Evolutionary conservation across 129 eudicot species (phyloP).

Genomic region (Tagetes erecta): DNA sequence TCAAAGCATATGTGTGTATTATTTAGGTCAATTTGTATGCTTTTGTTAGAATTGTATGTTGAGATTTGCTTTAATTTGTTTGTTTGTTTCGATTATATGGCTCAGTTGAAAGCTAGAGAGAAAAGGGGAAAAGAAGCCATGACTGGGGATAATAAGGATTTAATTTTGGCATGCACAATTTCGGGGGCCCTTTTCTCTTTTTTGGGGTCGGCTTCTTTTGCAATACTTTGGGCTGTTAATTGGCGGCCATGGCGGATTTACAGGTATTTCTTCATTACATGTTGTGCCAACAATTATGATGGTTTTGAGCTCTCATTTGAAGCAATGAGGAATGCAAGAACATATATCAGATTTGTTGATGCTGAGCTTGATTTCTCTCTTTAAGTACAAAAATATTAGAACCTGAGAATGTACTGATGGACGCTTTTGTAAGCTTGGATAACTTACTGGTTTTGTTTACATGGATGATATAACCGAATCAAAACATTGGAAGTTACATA

Average conservation of each 20-base stretch:
- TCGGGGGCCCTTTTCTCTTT: slow-evolving; percentile 78
- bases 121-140: slow-evolving; percentile 46
- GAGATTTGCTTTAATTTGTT: not conserved
- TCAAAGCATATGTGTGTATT: not conserved
- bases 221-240: slow-evolving; percentile 93
- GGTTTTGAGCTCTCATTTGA: not conserved
- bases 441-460: not conserved
- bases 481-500: not conserved
- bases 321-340: no score
- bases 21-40: slow-evolving; percentile 15
- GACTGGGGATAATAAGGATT: slow-evolving; percentile 59
- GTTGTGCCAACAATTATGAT: not conserved
- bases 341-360: not conserved
- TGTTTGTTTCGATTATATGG: slow-evolving; percentile 13
- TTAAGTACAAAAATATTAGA: not conserved
- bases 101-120: slow-evolving; percentile 43
- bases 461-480: slow-evolving; percentile 10
- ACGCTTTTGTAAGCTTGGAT: not conserved
- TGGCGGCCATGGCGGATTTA: slow-evolving; percentile 99
- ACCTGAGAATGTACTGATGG: not conserved
- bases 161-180: slow-evolving; percentile 77
- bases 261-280: slow-evolving; percentile 45
- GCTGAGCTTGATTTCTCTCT: not conserved
- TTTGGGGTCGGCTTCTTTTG: slow-evolving; percentile 73
- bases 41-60: slow-evolving; percentile 2